Evolutionary conservation across 495 filamentous ascomycete genomes (phyloP).

Genomic region (Penicillium taxi): DNA sequence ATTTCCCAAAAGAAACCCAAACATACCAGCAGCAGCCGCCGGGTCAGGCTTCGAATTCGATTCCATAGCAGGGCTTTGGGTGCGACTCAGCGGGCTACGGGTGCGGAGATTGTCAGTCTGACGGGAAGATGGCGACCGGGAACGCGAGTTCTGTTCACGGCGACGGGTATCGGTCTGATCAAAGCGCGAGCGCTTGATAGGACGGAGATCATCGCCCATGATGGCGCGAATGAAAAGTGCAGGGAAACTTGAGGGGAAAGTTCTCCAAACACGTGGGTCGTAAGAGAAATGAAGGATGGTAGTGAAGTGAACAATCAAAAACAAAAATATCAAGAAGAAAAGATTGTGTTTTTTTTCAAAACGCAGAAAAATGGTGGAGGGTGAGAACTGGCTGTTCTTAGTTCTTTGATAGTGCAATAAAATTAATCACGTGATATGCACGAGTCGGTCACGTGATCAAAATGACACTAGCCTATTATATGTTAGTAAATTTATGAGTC

Average conservation of each 20-base stretch:
- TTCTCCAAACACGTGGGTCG: too few relatives aligned
- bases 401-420: too few relatives aligned
- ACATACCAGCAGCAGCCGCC: slow-evolving; percentile 75
- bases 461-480: too few relatives aligned
- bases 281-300: too few relatives aligned
- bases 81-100: slow-evolving; percentile 65
- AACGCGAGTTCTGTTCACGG: slow-evolving; percentile 79
- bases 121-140: slow-evolving; percentile 66
- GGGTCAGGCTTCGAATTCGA: slow-evolving; percentile 49
- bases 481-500: slow-evolving; percentile 23
- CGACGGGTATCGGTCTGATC: slow-evolving; percentile 76
- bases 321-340: too few relatives aligned
- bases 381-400: too few relatives aligned
- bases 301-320: slow-evolving; percentile 4
- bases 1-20: background rate
- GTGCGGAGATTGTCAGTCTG: slow-evolving; percentile 58
- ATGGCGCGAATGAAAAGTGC: slow-evolving; percentile 2
- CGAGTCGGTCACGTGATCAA: slow-evolving; percentile 6
- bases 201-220: slow-evolving; percentile 77
- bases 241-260: too few relatives aligned
- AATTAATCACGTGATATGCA: too few relatives aligned
- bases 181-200: slow-evolving; percentile 81
- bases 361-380: too few relatives aligned
- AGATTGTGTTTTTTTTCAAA: too few relatives aligned
- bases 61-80: slow-evolving; percentile 44